Evolutionary conservation across 495 filamentous ascomycete genomes (phyloP), one percentile per base, ranked within the genome.

Genomic region (Aspergillus cristatus): DNA sequence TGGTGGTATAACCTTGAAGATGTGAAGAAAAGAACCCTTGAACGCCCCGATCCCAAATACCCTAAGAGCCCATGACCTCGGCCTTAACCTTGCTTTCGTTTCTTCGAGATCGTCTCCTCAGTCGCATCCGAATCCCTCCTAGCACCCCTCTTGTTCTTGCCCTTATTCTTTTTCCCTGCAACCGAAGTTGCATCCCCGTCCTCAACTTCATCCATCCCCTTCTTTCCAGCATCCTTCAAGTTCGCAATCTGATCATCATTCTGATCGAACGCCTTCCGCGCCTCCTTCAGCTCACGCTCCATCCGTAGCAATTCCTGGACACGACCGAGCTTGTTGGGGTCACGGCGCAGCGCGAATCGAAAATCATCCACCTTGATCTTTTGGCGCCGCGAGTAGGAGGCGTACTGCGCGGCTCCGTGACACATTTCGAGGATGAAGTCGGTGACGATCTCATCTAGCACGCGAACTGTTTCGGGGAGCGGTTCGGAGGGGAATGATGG

Each of bases 341-440:
- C 91, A 24, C 80, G 75, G 22, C 93, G 77, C 37, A 96, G 75
- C 20, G 84, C 84, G 52, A 91, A 97, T 52, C 89, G 84, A 68
- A 97, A 94, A 57, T 98, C 91, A 46, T 98, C 91, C 40, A 94
- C 83, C 54, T 98, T 98, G 64, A 96, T 84, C 63, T 98, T 98
- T 50, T 90, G 83, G 6, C 91, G 79, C 3, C 86, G 79, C 2
- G 82, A 76, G 57, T 91, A 79, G 50, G 81, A 77, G 1, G 91
- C 91, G 46, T 78, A 78, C 15, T 81, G 75, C 17, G 84, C 80
- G 4, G 91, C 90, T 36, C 83, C 81, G 69, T 95, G 91, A 68
- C 83, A 88, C 41, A 91, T 72, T 56, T 88, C 85, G 41, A 91
- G 78, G 40, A 88, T 75, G 62, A 85, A 90, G 58, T 96, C 91